Evolutionary conservation across 176 grass and related monocot genomes (phyloP).

Genomic region (Coix lacrymajobi): DNA sequence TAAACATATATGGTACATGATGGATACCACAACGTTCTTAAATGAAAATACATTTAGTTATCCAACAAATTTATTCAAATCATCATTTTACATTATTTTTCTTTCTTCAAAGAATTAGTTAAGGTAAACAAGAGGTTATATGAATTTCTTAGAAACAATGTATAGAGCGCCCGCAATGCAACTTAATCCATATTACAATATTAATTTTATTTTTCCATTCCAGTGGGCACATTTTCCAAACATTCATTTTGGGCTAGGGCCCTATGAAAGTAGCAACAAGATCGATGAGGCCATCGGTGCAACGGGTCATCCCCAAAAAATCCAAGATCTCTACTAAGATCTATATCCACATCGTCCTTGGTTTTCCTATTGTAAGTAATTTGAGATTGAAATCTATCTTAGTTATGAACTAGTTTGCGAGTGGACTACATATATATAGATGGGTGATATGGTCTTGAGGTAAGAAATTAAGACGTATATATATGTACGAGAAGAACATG

Average conservation of each 20-base stretch:
- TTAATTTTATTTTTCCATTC: background rate
- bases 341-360: background rate
- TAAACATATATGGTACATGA: background rate
- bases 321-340: constrained; percentile 38
- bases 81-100: background rate
- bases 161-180: background rate
- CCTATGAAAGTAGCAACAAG: constrained; percentile 40
- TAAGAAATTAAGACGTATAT: background rate
- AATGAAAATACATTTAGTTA: background rate
- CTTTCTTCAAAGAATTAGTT: background rate
- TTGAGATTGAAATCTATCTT: background rate
- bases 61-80: background rate
- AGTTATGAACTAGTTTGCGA: constrained; percentile 17
- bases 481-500: constrained; percentile 10
- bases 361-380: constrained; percentile 29
- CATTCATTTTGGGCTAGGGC: constrained; percentile 43
- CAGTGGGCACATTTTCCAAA: constrained; percentile 69
- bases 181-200: background rate
- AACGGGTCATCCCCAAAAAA: constrained; percentile 13
- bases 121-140: background rate
- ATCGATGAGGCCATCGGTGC: constrained; percentile 27
- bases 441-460: background rate
- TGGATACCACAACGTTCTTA: background rate
- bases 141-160: background rate
- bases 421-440: constrained; percentile 16